phyloP scores from a whole-genome alignment of 495 filamentous ascomycete species.

The Annulohypoxylon bovei region DNA sequence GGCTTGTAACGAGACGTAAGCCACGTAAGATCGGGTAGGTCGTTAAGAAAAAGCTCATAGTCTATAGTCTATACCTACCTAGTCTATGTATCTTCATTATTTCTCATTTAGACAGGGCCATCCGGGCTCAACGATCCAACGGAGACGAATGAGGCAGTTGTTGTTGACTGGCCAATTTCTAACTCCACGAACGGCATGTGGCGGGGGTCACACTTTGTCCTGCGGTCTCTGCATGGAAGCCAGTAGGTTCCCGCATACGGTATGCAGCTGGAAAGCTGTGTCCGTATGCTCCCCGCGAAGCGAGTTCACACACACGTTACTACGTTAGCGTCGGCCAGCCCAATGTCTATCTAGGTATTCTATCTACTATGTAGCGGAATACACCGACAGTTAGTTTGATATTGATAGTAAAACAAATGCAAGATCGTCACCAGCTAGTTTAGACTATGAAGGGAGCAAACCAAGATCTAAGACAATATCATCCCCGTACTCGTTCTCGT shows the following conservation, averaged over 20 bases:
- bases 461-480: slow-evolving; percentile 41
- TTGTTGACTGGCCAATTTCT: slow-evolving; percentile 24
- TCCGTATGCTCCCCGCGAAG: slow-evolving; percentile 40
- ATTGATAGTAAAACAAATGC: slow-evolving; percentile 34
- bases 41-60: slow-evolving; percentile 18
- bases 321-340: slow-evolving; percentile 28
- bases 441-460: slow-evolving; percentile 38
- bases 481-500: slow-evolving; percentile 26
- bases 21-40: slow-evolving; percentile 41
- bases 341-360: not conserved
- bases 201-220: slow-evolving; percentile 42
- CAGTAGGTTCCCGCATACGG: slow-evolving; percentile 40
- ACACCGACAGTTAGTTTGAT: slow-evolving; percentile 41
- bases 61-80: too few species aligned
- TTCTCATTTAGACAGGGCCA: slow-evolving; percentile 25
- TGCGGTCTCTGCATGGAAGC: slow-evolving; percentile 34
- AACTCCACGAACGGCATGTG: slow-evolving; percentile 41
- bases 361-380: slow-evolving; percentile 20
- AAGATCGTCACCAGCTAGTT: slow-evolving; percentile 40
- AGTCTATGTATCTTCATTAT: too few species aligned
- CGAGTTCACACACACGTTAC: slow-evolving; percentile 28
- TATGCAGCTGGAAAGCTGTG: slow-evolving; percentile 36
- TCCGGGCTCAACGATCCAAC: slow-evolving; percentile 26
- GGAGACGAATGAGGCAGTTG: slow-evolving; percentile 37
- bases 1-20: slow-evolving; percentile 25